A percentile compares a stretch with the other conserved stretches of the same genome.
Evolutionary conservation across 1,139 yeast species (phyloP).

Genomic region (Zhuliangozyma parablackwelliae): DNA sequence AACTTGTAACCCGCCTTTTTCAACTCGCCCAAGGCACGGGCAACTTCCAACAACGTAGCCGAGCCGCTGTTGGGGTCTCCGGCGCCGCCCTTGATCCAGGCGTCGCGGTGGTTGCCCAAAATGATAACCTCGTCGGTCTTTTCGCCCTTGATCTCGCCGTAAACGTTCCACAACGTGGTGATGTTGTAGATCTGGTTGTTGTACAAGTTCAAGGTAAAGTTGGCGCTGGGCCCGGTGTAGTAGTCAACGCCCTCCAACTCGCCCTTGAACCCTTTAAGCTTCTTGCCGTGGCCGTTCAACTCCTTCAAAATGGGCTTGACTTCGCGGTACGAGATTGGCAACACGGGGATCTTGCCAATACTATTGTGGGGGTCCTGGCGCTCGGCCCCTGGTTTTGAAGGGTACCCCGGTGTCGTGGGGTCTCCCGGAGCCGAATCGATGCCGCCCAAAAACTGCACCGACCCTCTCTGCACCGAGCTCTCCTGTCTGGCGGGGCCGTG

Average conservation of each 20-base stretch:
- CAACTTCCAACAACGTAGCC: slow-evolving; percentile 39
- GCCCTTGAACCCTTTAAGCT: slow-evolving; percentile 33
- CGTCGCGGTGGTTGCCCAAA: slow-evolving; percentile 47
- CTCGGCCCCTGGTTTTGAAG: slow-evolving; percentile 55
- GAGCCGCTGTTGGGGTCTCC: slow-evolving; percentile 48
- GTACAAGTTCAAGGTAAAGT: slow-evolving; percentile 38
- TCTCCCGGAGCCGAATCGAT: slow-evolving; percentile 69
- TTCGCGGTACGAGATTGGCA: slow-evolving; percentile 45
- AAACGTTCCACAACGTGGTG: slow-evolving; percentile 42
- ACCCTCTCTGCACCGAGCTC: slow-evolving; percentile 70
- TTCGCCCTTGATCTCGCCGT: slow-evolving; percentile 43
- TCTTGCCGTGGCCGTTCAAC: slow-evolving; percentile 40
- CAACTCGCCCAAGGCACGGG: slow-evolving; percentile 47
- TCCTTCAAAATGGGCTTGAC: slow-evolving; percentile 40
- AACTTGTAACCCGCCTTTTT: slow-evolving; percentile 36
- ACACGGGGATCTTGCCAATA: slow-evolving; percentile 44
- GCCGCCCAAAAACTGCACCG: slow-evolving; percentile 72
- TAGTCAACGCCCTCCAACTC: slow-evolving; percentile 41
- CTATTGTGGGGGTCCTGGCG: slow-evolving; percentile 39
- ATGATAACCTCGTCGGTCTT: slow-evolving; percentile 37
- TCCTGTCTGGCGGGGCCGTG: slow-evolving; percentile 47
- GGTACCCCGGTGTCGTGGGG: slow-evolving; percentile 83
- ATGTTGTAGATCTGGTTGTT: slow-evolving; percentile 39
- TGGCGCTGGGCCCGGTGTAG: slow-evolving; percentile 46
- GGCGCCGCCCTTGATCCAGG: slow-evolving; percentile 54